phyloP scores from a whole-genome alignment of 345 rosid species.

The Carallia brachiata region DNA sequence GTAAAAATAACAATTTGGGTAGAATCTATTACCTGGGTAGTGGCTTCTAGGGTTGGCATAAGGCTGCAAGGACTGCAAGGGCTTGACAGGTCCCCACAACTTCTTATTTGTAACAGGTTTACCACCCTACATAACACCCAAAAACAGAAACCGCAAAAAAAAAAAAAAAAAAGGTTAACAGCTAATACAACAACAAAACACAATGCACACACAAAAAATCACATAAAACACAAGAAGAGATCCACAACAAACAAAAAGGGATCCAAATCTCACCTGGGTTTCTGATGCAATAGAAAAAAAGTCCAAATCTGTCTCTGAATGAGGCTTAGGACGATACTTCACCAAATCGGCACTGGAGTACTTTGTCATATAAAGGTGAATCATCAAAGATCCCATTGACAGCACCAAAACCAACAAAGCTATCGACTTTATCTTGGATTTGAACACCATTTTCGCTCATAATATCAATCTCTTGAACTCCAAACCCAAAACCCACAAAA shows the following conservation, averaged over 20 bases:
- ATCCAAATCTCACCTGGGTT: constrained; percentile 37
- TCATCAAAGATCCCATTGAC: constrained; percentile 72
- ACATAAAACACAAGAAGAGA: neutral
- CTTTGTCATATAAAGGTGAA: constrained; percentile 82
- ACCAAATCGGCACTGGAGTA: constrained; percentile 54
- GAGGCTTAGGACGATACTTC: constrained; percentile 50
- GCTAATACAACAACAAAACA: neutral
- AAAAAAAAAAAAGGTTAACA: neutral
- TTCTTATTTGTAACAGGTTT: constrained; percentile 41
- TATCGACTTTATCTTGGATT: constrained; percentile 88
- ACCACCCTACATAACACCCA: constrained; percentile 39
- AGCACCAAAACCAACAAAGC: constrained; percentile 66
- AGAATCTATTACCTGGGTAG: constrained; percentile 61
- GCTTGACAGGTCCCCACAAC: constrained; percentile 78
- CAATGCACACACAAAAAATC: neutral
- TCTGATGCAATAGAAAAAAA: constrained; percentile 45
- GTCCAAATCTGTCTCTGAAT: constrained; percentile 7
- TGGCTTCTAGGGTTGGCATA: constrained; percentile 83
- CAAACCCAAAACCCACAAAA: neutral
- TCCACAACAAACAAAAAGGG: neutral
- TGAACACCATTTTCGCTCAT: constrained; percentile 58
- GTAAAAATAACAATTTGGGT: constrained; percentile 2
- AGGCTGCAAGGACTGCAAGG: constrained; percentile 73
- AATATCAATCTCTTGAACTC: neutral
- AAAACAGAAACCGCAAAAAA: constrained; percentile 9